Percentiles rank a stretch among this genome's conserved stretches.
Conservation (phyloP, 805 yeast species). For the Saccharomycopsis fodiens region DNA sequence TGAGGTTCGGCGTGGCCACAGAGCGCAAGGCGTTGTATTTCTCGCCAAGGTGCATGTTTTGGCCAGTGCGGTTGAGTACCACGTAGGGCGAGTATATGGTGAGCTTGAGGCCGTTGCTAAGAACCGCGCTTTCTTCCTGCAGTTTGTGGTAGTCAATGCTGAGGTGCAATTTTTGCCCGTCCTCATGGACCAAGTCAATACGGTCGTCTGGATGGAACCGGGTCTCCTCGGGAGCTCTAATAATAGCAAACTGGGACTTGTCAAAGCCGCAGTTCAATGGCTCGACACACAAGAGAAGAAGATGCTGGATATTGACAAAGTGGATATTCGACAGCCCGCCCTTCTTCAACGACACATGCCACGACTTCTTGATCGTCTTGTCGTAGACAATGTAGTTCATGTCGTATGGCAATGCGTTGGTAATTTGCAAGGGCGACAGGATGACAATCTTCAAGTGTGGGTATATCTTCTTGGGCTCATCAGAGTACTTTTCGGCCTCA, state of each 20-base stretch:
- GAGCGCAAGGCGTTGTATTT: constrained; percentile 46
- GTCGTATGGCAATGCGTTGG: constrained; percentile 80
- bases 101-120: constrained; percentile 55
- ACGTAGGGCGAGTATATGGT: constrained; percentile 81
- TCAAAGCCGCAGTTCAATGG: constrained; percentile 56
- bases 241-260: constrained; percentile 67
- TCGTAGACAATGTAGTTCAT: constrained; percentile 69
- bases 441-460: constrained; percentile 77
- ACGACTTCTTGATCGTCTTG: constrained; percentile 58
- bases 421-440: constrained; percentile 80
- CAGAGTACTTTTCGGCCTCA: constrained; percentile 56
- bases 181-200: constrained; percentile 45
- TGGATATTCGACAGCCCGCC: constrained; percentile 73
- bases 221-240: constrained; percentile 44
- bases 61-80: constrained; percentile 72
- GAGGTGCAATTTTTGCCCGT: constrained; percentile 62
- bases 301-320: constrained; percentile 65
- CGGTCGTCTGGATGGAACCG: constrained; percentile 45
- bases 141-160: constrained; percentile 54
- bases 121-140: constrained; percentile 26
- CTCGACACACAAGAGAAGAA: constrained; percentile 61
- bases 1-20: constrained; percentile 25
- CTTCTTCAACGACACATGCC: constrained; percentile 52
- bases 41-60: constrained; percentile 52
- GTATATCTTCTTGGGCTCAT: constrained; percentile 64